Conservation (phyloP, 2,329 filamentous ascomycete genomes). For the Pseudogymnoascus destructans region DNA sequence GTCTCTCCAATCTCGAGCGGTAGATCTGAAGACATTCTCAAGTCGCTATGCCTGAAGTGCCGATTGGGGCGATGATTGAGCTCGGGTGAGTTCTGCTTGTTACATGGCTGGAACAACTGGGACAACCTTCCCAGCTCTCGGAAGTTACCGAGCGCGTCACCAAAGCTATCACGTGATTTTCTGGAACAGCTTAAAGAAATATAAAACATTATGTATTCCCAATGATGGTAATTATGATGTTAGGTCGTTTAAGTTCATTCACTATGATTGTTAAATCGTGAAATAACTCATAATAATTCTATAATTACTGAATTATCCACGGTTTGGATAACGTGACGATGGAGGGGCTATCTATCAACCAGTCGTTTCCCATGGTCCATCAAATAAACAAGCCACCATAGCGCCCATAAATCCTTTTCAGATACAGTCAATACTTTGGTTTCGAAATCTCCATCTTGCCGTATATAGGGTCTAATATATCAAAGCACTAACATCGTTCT, state of each 20-base stretch:
- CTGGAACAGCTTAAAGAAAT: too few relatives aligned
- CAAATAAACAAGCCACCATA: constrained; percentile 6
- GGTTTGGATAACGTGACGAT: neutral
- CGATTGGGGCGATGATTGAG: neutral
- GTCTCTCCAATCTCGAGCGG: constrained; percentile 59
- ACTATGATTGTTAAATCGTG: neutral
- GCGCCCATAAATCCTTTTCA: constrained; percentile 1
- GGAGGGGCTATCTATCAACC: neutral
- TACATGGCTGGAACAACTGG: neutral
- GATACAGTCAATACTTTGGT: constrained; percentile 7
- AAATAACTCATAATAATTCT: neutral
- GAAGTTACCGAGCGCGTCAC: neutral
- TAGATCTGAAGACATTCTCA: constrained; percentile 20
- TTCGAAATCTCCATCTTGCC: neutral
- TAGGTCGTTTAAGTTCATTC: neutral
- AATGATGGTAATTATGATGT: neutral
- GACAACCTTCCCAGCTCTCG: neutral
- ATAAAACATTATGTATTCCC: neutral
- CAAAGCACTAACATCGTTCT: neutral
- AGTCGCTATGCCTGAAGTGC: neutral
- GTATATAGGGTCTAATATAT: constrained; percentile 8
- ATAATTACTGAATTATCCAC: neutral
- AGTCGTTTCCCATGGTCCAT: constrained; percentile 4
- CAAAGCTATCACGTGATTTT: neutral
- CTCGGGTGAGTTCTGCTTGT: neutral